These are phyloP conservation scores for Pichia sp. DNA, from an alignment of 1,139 yeast genomes.

Conservation along the genomic window DNA sequence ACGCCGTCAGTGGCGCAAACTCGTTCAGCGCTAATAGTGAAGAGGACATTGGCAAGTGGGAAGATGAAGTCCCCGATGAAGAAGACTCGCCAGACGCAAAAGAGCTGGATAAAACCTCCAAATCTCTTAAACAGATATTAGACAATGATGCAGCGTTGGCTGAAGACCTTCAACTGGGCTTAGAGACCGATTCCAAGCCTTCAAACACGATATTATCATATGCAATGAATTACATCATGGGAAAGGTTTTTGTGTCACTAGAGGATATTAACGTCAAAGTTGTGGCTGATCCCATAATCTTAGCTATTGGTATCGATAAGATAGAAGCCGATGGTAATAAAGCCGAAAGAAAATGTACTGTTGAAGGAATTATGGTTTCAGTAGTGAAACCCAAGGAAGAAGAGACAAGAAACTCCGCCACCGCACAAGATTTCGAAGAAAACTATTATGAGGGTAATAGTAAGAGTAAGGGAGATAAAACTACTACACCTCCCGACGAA, in stretches of 20 bases:
- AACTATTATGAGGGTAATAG: constrained; percentile 10
- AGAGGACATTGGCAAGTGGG: neutral
- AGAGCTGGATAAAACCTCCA: constrained; percentile 2
- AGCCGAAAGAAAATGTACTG: constrained; percentile 42
- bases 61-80: constrained; percentile 18
- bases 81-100: constrained; percentile 18
- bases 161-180: constrained; percentile 5
- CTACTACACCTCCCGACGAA: no score
- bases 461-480: constrained; percentile 1
- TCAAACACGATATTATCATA: constrained; percentile 51
- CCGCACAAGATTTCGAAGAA: constrained; percentile 13
- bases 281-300: constrained; percentile 46
- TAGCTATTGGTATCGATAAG: constrained; percentile 42
- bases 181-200: constrained; percentile 21
- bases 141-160: constrained; percentile 8
- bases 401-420: neutral
- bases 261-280: constrained; percentile 43
- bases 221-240: constrained; percentile 67
- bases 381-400: constrained; percentile 39
- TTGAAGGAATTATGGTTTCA: constrained; percentile 38
- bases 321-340: constrained; percentile 41
- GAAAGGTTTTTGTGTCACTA: constrained; percentile 52
- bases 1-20: constrained; percentile 17
- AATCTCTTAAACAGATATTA: constrained; percentile 7
- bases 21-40: constrained; percentile 6